Percentiles rank a stretch among this genome's conserved stretches.
Conservation (phyloP, 2,329 filamentous ascomycete genomes). For the Canariomyces notabilis region DNA sequence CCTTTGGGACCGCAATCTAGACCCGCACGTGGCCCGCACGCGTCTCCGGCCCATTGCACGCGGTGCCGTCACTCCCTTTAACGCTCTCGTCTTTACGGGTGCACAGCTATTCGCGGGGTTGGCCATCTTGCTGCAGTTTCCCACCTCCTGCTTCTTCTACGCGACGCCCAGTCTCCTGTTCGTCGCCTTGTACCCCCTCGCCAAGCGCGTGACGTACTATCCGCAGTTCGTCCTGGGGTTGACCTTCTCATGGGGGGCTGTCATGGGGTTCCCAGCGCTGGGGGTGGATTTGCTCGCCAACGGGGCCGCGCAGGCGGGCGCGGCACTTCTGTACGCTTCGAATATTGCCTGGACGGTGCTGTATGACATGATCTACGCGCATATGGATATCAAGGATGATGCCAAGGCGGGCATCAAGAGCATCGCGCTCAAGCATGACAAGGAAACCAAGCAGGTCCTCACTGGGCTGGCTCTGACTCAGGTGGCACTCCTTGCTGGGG, state of each 20-base stretch:
- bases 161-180: conserved; percentile 69
- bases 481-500: conserved; percentile 62
- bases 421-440: conserved; percentile 74
- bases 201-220: conserved; percentile 83
- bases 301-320: conserved; percentile 57
- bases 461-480: conserved; percentile 65
- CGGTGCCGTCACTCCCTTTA: conserved; percentile 65
- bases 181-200: conserved; percentile 72
- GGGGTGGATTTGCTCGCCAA: conserved; percentile 69
- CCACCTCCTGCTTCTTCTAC: conserved; percentile 67
- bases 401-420: conserved; percentile 83
- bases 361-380: conserved; percentile 91
- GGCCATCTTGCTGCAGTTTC: conserved; percentile 71
- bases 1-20: conserved; percentile 82
- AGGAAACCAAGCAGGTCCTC: conserved; percentile 71
- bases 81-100: conserved; percentile 70
- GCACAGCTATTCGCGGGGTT: conserved; percentile 69
- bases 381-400: conserved; percentile 87
- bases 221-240: conserved; percentile 78
- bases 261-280: conserved; percentile 82
- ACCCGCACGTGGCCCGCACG: conserved; percentile 72
- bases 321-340: conserved; percentile 66
- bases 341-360: conserved; percentile 83
- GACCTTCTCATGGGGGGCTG: conserved; percentile 84
- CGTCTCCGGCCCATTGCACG: conserved; percentile 75